These are phyloP conservation scores for Escallonia rubra DNA, from an alignment of 129 eudicot species.

Conservation along the genomic window DNA sequence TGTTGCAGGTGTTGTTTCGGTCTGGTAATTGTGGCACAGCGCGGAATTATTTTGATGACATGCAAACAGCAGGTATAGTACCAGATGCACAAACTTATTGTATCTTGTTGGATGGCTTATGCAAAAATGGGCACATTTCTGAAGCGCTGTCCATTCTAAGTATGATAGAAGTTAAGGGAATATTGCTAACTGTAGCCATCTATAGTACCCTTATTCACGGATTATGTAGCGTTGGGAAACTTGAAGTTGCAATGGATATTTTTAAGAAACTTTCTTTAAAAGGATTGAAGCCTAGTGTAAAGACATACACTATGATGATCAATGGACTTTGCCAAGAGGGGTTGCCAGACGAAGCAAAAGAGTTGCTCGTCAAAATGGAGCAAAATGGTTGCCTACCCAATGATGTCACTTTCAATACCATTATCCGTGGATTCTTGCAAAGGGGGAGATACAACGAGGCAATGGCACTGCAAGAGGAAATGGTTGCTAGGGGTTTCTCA, in stretches of 20 bases:
- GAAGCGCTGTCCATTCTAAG: conserved; percentile 18
- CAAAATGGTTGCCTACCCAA: not conserved
- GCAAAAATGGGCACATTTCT: not conserved
- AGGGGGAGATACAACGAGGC: too few species aligned
- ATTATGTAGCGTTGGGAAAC: conserved; percentile 20
- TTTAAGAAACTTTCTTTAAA: not conserved
- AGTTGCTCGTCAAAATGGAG: not conserved
- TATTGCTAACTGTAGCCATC: conserved; percentile 9
- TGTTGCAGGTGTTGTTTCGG: not conserved
- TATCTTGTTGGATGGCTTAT: not conserved
- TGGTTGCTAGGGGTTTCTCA: too few species aligned
- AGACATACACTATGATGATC: not conserved
- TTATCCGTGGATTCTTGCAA: not conserved
- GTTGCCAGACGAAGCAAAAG: not conserved
- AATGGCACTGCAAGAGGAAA: too few species aligned
- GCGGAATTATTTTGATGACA: not conserved
- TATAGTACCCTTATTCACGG: conserved; percentile 33
- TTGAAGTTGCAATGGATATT: conserved; percentile 18
- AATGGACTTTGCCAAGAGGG: not conserved
- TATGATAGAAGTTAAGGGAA: conserved; percentile 21
- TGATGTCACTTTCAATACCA: not conserved
- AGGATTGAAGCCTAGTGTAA: not conserved
- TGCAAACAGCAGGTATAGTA: not conserved
- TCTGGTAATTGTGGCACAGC: not conserved
- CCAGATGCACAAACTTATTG: not conserved